Evolutionary conservation across 78 protist genomes (phyloP).

Genomic region (Goniomonas avonlea): DNA sequence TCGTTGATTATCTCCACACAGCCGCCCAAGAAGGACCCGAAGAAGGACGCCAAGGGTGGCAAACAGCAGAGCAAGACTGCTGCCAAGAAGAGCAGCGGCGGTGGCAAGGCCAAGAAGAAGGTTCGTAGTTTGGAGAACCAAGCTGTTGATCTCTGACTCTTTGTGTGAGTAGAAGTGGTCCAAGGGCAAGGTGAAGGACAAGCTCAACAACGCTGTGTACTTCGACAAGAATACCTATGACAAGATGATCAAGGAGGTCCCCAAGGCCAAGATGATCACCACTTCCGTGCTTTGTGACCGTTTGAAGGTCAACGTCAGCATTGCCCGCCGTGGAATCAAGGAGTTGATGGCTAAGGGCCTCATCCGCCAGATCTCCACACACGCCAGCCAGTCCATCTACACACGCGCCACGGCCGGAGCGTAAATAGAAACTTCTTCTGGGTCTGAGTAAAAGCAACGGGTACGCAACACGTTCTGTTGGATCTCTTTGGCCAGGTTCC

Average conservation of each 20-base stretch:
- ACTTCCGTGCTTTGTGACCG: slow-evolving; percentile 78
- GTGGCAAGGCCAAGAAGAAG: slow-evolving; percentile 31
- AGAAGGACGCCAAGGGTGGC: no score
- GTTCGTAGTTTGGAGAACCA: not conserved
- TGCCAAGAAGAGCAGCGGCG: not conserved
- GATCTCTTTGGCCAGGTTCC: no score
- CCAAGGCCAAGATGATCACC: slow-evolving; percentile 76
- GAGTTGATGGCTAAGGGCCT: slow-evolving; percentile 67
- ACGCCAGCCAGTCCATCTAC: slow-evolving; percentile 60
- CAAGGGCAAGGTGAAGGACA: slow-evolving; percentile 79
- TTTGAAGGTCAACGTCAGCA: slow-evolving; percentile 68
- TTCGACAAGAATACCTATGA: slow-evolving; percentile 69
- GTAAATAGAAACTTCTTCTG: no score
- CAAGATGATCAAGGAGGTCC: slow-evolving; percentile 62
- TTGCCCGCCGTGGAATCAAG: slow-evolving; percentile 72
- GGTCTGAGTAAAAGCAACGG: no score
- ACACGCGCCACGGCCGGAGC: no score
- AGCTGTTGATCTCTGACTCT: not conserved
- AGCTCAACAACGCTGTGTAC: slow-evolving; percentile 66
- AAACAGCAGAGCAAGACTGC: no score
- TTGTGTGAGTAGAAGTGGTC: slow-evolving; percentile 45
- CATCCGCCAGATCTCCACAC: slow-evolving; percentile 55
- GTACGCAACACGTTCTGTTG: no score
- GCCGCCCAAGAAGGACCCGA: no score
- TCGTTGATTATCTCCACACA: no score